Evolutionary conservation across 495 filamentous ascomycete species (phyloP), one percentile per base, ranked within the genome.

Genomic region (Tuber aestivum): DNA sequence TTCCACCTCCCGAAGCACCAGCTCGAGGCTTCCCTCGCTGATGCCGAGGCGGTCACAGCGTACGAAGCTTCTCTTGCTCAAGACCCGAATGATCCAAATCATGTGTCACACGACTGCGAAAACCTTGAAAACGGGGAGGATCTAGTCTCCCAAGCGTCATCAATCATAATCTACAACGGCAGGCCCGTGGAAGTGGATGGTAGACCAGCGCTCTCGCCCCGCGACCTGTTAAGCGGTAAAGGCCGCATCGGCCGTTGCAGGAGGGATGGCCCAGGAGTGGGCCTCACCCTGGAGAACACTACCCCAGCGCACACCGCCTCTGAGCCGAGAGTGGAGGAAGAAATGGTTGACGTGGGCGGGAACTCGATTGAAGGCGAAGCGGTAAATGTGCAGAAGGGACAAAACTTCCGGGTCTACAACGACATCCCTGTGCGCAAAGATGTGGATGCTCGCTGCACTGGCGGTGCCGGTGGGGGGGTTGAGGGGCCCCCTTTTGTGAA

Each of bases 1-100:
- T 79, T 79, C 70, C 72, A 75, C 32, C 76, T 76, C 70, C 78
- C 78, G 2, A 79, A 79, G 71, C 69, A 79, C 37, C 56, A 78
- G 10, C 76, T 79, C 20, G 70, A 75, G 16, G 78, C 78, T 21
- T 76, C 77, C 32, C 78, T 79, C 42, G 72, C 72, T 41, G 78
- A 76, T 38, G 78, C 77, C 44, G 68, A 79, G 9, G 75, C 72
- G 45, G 38, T 42, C 16, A 76, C 76, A 41, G 76, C 76, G 21
- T 78, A 75, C 20, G 69, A 79, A 37, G 76, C 76, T 14, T n/a
- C 77, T 37, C 72, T 41, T 21, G 41, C 45, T 9, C n/a, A 72
- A 12, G 23, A 70, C 38, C 76, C 76, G 10, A 69, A 70, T 21
- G 35, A 41, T 38, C 37, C 65, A 3, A 68, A 44, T 9, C 27